Evolutionary conservation across 2,329 filamentous ascomycete genomes (phyloP).

Genomic region (Verticillium nonalfalfae): DNA sequence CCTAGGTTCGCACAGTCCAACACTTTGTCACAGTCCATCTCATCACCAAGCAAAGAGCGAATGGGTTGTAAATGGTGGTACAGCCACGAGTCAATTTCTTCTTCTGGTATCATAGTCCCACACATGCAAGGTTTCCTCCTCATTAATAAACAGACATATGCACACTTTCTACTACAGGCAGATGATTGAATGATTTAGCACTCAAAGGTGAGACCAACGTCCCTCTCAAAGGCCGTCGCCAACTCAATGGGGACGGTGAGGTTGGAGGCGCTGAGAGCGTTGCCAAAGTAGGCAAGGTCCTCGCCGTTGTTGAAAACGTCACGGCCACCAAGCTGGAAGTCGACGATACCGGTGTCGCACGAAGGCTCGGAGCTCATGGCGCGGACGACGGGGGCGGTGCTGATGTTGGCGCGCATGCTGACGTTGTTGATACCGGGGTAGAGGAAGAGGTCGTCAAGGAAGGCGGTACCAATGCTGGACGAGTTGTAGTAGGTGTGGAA

Average conservation of each 20-base stretch:
- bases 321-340: slow-evolving; percentile 48
- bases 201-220: slow-evolving; percentile 16
- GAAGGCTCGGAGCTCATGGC: slow-evolving; percentile 33
- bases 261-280: slow-evolving; percentile 44
- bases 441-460: slow-evolving; percentile 52
- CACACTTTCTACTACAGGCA: neutral
- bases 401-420: slow-evolving; percentile 45
- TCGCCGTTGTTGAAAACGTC: slow-evolving; percentile 44
- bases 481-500: slow-evolving; percentile 53
- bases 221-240: slow-evolving; percentile 31
- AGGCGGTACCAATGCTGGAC: slow-evolving; percentile 45
- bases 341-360: slow-evolving; percentile 48
- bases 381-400: slow-evolving; percentile 41
- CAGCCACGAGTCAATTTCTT: neutral
- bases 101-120: neutral
- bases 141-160: neutral
- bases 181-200: neutral
- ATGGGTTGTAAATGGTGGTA: neutral
- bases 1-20: no score
- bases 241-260: slow-evolving; percentile 48
- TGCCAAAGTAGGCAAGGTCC: slow-evolving; percentile 48
- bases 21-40: no score
- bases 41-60: neutral
- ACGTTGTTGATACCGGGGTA: slow-evolving; percentile 52
- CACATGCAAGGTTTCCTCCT: neutral